Evolutionary conservation across 2,329 filamentous ascomycete genomes (phyloP), one percentile per base, ranked within the genome.

Genomic region (Penicillium palitans): DNA sequence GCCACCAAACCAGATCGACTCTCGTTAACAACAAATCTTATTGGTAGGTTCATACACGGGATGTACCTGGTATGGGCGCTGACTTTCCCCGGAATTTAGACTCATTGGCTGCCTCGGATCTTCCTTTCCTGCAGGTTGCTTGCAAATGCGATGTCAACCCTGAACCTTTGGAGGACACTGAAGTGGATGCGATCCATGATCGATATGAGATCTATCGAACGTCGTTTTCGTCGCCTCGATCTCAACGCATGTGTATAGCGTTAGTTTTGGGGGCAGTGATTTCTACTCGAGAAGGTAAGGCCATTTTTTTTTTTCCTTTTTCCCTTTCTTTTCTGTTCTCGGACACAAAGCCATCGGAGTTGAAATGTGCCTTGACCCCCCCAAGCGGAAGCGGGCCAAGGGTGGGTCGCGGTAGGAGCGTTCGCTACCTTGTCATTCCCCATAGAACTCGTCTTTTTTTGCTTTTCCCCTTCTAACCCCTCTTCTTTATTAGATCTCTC

Each of bases 131-230:
- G 61, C 83, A 97, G 42, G 90, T 96, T 52, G 91, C 91, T 55
- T 93, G 88, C 74, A 97, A 97, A 81, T 96, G 91, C 79, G 93
- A 97, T 74, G 84, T 87, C 51, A 87, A 88, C 48, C 84, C 88
- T 3, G 55, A 57, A 35, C 50, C 55, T 37, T 24, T 48, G 61
- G 83, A 84, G 58, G 80, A 86, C 59, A 87, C 89, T 69, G 84
- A 91, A 70, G 81, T 96, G 56, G 87, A 93, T 69, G 84, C 88
- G 15, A 81, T 86, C 84, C 83, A 88, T 59, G 83, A 88, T 17
- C 89, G 86, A 66, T 83, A 93, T 61, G 85, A 86, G 61, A 86
- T 88, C 54, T 89, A 91, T 71, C 88, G 90, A 71, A 88, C 90
- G 29, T 91, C 91, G 6, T 79, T 84, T 44, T 84, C 86, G 57